Evolutionary conservation across 2,329 filamentous ascomycete genomes (phyloP), one percentile per base, ranked within the genome.

Genomic region (Trichocomaceae sp.): DNA sequence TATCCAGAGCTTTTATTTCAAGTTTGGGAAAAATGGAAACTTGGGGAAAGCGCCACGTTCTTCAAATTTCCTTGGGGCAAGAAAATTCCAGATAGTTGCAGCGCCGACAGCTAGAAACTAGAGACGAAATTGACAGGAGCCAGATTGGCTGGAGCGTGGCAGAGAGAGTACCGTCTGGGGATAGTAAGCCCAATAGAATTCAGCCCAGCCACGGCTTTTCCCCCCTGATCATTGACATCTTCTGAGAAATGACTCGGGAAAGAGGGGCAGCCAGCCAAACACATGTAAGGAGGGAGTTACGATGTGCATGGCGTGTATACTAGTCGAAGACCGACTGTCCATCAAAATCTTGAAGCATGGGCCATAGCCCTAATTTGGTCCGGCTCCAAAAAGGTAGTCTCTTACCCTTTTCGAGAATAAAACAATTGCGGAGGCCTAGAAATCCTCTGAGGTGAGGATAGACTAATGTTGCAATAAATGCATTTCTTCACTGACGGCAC

Each of bases 281-380:
- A 19, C 31, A 47, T 29, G 51, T 26, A 53, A 53, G 51, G 51
- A 31, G 31, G 47, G 33, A 52, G 26, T 39, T 23, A n/a, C 33
- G 46, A 33, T n/a, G 45, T 53, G 47, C 51, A 47, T 53, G 51
- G 42, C 51, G 35, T 53, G 51, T 53, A 47, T 8, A 26, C 23
- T 26, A 26, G 23, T 31, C 41, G 19, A 20, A 37, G 31, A 22
- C 17, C 26, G 45, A 17, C 8, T 33, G 31, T 41, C 26, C 31
- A 46, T 37, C 50, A 26, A 17, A 23, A 19, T 39, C 35, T 12
- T 29, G 17, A 20, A 33, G 3, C 26, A 9, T 29, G 26, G 23
- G 26, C 26, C 26, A 29, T 29, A 10, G 26, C 7, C 26, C 5
- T 29, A 29, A 29, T 22, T 51, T 23, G 29, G 37, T 41, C 37